phyloP scores from a whole-genome alignment of 2,329 filamentous ascomycete genomes.

The Trichoderma simmonsii region DNA sequence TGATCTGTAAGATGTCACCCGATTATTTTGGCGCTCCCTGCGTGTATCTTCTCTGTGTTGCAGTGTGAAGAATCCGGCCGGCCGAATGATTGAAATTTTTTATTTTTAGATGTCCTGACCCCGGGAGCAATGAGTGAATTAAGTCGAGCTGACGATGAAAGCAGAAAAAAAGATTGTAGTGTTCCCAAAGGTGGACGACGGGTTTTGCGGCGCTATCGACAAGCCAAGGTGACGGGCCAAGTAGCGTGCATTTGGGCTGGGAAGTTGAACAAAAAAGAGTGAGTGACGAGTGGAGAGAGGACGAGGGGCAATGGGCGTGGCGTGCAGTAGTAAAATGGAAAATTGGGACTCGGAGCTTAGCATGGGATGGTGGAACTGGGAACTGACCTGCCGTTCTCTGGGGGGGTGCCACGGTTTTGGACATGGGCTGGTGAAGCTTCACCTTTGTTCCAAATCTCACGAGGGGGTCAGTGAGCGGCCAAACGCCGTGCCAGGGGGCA shows the following conservation, averaged over 20 bases:
- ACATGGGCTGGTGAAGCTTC: slow-evolving; percentile 16
- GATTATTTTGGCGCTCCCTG: slow-evolving; percentile 8
- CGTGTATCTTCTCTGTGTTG: background rate
- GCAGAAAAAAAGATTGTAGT: slow-evolving; percentile 9
- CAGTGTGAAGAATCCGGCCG: slow-evolving; percentile 17
- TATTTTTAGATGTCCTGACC: slow-evolving; percentile 12
- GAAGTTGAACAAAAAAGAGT: slow-evolving; percentile 11
- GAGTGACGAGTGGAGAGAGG: slow-evolving; percentile 17
- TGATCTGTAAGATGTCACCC: slow-evolving; percentile 18
- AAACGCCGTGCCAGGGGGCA: slow-evolving; percentile 12
- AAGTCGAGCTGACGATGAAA: slow-evolving; percentile 5
- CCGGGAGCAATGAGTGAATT: slow-evolving; percentile 14
- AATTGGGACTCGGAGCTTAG: slow-evolving; percentile 17
- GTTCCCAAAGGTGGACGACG: slow-evolving; percentile 8
- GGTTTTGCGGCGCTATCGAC: slow-evolving; percentile 19
- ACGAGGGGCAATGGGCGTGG: slow-evolving; percentile 16
- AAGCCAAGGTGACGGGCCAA: slow-evolving; percentile 20
- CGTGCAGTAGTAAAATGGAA: slow-evolving; percentile 20
- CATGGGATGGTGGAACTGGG: slow-evolving; percentile 13
- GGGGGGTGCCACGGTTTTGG: slow-evolving; percentile 15
- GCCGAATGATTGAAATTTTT: slow-evolving; percentile 11
- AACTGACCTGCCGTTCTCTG: slow-evolving; percentile 17
- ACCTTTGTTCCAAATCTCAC: slow-evolving; percentile 11
- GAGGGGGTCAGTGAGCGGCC: slow-evolving; percentile 14
- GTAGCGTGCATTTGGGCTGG: slow-evolving; percentile 19